Evolutionary conservation across 305 asterid genomes (phyloP).

Genomic region (Fraxinus sp.): DNA sequence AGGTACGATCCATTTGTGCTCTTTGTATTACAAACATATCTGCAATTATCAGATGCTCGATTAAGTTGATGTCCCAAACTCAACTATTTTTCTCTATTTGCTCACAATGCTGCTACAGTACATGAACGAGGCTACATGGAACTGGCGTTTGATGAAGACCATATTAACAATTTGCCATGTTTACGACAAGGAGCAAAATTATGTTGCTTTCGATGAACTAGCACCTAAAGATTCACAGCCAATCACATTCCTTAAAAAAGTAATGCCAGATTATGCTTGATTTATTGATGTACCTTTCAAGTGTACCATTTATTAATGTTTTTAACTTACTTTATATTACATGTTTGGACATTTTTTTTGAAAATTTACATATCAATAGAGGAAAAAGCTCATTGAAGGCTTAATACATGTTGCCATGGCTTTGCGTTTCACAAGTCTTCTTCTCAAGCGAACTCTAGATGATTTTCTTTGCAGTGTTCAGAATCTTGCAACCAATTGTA

Average conservation of each 20-base stretch:
- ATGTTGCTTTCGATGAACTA: constrained; percentile 64
- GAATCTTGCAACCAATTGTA: neutral
- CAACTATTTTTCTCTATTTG: neutral
- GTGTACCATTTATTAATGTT: constrained; percentile 1
- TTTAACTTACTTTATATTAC: constrained; percentile 13
- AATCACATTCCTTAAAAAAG: constrained; percentile 71
- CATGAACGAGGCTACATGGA: constrained; percentile 91
- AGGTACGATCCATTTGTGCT: constrained; percentile 39
- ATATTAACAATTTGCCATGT: constrained; percentile 83
- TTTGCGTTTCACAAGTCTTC: neutral
- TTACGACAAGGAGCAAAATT: constrained; percentile 65
- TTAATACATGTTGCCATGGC: constrained; percentile 3
- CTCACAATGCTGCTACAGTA: constrained; percentile 46
- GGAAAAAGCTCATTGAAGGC: constrained; percentile 22
- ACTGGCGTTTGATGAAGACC: constrained; percentile 96
- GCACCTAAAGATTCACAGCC: constrained; percentile 80
- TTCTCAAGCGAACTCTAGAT: constrained; percentile 7
- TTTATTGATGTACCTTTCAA: constrained; percentile 16
- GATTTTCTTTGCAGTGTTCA: constrained; percentile 11
- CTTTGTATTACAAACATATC: neutral
- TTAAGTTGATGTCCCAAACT: neutral
- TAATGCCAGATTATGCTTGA: constrained; percentile 81
- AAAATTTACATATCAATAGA: constrained; percentile 11
- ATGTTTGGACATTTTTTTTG: constrained; percentile 7
- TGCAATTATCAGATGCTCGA: neutral